Conservation (phyloP, 805 yeast species). For the Blastobotrys attinorum region DNA sequence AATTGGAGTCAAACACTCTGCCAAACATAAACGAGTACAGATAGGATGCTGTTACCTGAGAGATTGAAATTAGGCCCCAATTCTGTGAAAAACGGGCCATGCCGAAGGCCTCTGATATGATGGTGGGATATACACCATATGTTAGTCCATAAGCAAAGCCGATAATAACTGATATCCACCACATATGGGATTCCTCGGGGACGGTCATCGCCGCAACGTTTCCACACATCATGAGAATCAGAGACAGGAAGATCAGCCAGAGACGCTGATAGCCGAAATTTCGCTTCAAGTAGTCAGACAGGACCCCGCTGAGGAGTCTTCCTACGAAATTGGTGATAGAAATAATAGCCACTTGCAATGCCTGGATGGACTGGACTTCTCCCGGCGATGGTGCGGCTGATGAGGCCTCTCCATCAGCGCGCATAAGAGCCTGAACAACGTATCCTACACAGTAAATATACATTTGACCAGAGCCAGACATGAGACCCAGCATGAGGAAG, state of each 20-base stretch:
- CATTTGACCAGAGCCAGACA: constrained; percentile 63
- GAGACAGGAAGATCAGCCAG: constrained; percentile 49
- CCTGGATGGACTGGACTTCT: constrained; percentile 45
- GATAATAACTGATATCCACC: constrained; percentile 44
- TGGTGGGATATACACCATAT: constrained; percentile 63
- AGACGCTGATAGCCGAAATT: constrained; percentile 41
- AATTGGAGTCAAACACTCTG: constrained; percentile 46
- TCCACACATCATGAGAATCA: constrained; percentile 38
- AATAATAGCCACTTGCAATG: constrained; percentile 59
- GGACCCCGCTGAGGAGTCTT: constrained; percentile 51
- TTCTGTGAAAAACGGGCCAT: constrained; percentile 56
- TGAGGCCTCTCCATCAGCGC: constrained; percentile 7
- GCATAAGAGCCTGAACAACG: constrained; percentile 46
- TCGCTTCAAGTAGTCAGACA: constrained; percentile 51
- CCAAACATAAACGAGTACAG: constrained; percentile 58
- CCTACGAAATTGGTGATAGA: constrained; percentile 63
- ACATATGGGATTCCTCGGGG: constrained; percentile 32
- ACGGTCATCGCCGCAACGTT: constrained; percentile 40
- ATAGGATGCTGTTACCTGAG: constrained; percentile 57
- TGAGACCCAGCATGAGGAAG: constrained; percentile 41
- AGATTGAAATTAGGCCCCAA: constrained; percentile 62
- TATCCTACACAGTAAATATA: constrained; percentile 69
- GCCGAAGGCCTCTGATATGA: constrained; percentile 65
- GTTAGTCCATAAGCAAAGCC: constrained; percentile 70
- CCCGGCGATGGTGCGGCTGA: constrained; percentile 11